Conservation (phyloP, 768 basidiomycete genomes). For the Artomyces pyxidatus region DNA sequence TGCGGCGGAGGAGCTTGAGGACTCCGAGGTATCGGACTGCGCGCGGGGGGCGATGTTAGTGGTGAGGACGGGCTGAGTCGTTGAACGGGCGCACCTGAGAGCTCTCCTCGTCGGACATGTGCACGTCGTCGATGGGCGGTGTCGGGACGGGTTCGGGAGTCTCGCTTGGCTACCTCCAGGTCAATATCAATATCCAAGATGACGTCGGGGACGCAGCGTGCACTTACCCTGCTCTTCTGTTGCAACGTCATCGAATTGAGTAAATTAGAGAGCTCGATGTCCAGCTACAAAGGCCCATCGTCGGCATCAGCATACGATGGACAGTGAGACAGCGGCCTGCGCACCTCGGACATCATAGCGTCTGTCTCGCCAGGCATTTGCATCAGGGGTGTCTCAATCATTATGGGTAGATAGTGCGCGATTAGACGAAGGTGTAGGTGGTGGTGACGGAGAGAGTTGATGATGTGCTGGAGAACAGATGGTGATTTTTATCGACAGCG, state of each 20-base stretch:
- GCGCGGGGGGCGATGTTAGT: background rate
- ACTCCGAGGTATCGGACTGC: slow-evolving; percentile 15
- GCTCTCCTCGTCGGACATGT: slow-evolving; percentile 15
- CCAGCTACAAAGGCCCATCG: slow-evolving; percentile 7
- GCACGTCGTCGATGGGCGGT: slow-evolving; percentile 11
- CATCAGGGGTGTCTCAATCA: slow-evolving; percentile 14
- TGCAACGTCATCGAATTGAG: slow-evolving; percentile 15
- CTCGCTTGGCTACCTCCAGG: slow-evolving; percentile 16
- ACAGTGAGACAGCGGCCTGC: background rate
- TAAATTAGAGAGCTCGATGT: slow-evolving; percentile 11
- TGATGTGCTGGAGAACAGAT: background rate
- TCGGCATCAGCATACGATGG: background rate
- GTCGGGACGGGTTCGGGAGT: background rate
- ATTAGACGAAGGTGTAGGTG: background rate
- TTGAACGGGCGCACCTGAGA: slow-evolving; percentile 6
- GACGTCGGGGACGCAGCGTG: background rate
- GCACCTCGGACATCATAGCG: slow-evolving; percentile 11
- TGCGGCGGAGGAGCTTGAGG: slow-evolving; percentile 16
- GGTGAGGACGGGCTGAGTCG: background rate
- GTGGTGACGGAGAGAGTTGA: background rate
- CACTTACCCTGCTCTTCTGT: slow-evolving; percentile 12
- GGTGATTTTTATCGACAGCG: too few species aligned
- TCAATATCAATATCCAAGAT: background rate
- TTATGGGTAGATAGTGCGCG: background rate
- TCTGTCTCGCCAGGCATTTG: slow-evolving; percentile 10